Evolutionary conservation across 1,139 yeast species (phyloP).

Genomic region (Geotrichum siamense): DNA sequence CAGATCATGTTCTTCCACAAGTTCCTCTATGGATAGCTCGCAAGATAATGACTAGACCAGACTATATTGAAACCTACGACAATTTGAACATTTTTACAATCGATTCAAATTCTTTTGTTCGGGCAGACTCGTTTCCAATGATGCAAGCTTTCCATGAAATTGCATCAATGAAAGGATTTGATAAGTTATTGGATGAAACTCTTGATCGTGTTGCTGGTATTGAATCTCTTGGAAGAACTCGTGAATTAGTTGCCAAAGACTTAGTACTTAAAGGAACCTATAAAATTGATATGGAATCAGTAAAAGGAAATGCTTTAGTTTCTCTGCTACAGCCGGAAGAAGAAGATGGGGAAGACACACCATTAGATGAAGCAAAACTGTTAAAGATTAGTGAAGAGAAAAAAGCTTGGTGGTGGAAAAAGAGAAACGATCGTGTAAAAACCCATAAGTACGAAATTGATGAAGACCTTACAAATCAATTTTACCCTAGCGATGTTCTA

Average conservation of each 20-base stretch:
- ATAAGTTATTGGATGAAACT: slow-evolving; percentile 60
- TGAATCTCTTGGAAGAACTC: slow-evolving; percentile 71
- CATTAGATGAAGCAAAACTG: slow-evolving; percentile 11
- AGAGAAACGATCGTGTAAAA: slow-evolving; percentile 13
- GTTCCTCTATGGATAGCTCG: slow-evolving; percentile 79
- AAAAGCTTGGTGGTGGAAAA: slow-evolving; percentile 18
- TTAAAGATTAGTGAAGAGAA: slow-evolving; percentile 15
- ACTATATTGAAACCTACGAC: slow-evolving; percentile 68
- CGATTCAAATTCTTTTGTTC: slow-evolving; percentile 60
- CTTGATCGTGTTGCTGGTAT: slow-evolving; percentile 67
- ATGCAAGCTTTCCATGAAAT: slow-evolving; percentile 84
- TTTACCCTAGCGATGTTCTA: too few species aligned
- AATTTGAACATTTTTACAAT: slow-evolving; percentile 71
- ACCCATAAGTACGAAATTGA: slow-evolving; percentile 2
- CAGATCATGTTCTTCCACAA: slow-evolving; percentile 57
- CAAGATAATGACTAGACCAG: slow-evolving; percentile 80
- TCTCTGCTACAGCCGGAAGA: slow-evolving; percentile 16
- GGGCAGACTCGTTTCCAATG: slow-evolving; percentile 83
- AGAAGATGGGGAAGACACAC: slow-evolving; percentile 18
- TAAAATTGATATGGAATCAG: slow-evolving; percentile 19
- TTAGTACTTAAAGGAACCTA: slow-evolving; percentile 46
- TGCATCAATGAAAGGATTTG: slow-evolving; percentile 63
- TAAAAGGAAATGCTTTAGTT: slow-evolving; percentile 10
- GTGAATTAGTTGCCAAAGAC: slow-evolving; percentile 73
- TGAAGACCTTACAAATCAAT: too few species aligned